Percentiles rank a stretch among this genome's conserved stretches.
These are phyloP conservation scores for Butyriboletus loyo DNA, from an alignment of 768 basidiomycete genomes.

Conservation along the genomic window DNA sequence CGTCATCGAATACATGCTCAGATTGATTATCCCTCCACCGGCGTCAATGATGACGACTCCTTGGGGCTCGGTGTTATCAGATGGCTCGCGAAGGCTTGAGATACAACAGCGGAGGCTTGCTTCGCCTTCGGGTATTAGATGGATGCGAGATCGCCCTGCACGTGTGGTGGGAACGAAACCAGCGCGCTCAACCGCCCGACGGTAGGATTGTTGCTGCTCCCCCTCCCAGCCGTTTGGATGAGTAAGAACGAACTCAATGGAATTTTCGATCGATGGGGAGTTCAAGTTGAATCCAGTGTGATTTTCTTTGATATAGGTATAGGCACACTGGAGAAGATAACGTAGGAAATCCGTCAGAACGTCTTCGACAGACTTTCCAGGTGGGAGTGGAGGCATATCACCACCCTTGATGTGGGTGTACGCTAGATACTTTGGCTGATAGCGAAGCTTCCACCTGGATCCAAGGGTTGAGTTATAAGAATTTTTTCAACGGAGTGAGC, in stretches of 20 bases:
- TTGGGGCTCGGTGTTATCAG: constrained; percentile 19
- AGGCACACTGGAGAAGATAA: constrained; percentile 4
- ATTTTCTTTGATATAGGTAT: constrained; percentile 1
- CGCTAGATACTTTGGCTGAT: neutral
- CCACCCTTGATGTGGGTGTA: neutral
- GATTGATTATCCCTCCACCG: constrained; percentile 38
- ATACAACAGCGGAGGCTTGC: constrained; percentile 36
- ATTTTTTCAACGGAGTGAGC: too few relatives aligned
- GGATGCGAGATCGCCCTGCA: constrained; percentile 14
- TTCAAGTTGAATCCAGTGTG: constrained; percentile 6
- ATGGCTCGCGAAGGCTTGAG: constrained; percentile 29
- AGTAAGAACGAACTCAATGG: constrained; percentile 21
- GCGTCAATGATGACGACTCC: constrained; percentile 42
- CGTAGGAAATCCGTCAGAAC: constrained; percentile 24
- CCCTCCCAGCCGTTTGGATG: constrained; percentile 31
- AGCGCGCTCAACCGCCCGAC: constrained; percentile 21
- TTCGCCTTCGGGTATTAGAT: constrained; percentile 25
- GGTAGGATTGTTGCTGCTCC: constrained; percentile 18
- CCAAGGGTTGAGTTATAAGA: neutral
- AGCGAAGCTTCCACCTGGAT: neutral
- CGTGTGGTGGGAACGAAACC: constrained; percentile 15
- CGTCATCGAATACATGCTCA: constrained; percentile 33
- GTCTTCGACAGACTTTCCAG: constrained; percentile 13
- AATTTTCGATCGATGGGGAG: constrained; percentile 12
- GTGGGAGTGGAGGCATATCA: neutral